A percentile compares a stretch with the other conserved stretches of the same genome.
These are phyloP conservation scores for Elsinoe perseae DNA, from an alignment of 2,329 filamentous ascomycete species.

Conservation along the genomic window DNA sequence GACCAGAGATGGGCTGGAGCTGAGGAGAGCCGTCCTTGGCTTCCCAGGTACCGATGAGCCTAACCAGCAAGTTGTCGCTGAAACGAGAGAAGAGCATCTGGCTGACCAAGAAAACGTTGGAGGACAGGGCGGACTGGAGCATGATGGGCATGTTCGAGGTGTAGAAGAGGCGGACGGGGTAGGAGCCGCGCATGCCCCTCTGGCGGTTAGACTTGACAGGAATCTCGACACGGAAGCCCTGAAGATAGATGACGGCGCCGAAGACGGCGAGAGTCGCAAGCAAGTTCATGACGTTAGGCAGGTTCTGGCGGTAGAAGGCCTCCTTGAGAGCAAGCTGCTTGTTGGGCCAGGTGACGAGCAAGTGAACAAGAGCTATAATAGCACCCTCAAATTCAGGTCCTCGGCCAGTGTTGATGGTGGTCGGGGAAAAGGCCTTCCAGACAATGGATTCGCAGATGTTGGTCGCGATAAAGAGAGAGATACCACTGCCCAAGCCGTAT, in stretches of 20 bases:
- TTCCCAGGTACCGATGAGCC: constrained; percentile 97
- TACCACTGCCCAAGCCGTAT: constrained; percentile 95
- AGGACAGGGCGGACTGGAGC: constrained; percentile 96
- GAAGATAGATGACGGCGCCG: constrained; percentile 88
- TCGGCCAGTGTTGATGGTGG: constrained; percentile 98
- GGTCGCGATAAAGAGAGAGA: constrained; percentile 98
- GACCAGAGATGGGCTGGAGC: constrained; percentile 84
- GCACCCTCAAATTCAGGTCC: constrained; percentile 98
- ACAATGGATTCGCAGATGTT: constrained; percentile 99
- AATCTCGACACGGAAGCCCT: constrained; percentile 90
- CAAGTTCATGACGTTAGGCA: constrained; percentile 99
- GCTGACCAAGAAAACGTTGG: constrained; percentile 97
- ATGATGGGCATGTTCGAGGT: constrained; percentile 99
- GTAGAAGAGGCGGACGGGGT: constrained; percentile 98
- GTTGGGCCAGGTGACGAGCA: constrained; percentile 97
- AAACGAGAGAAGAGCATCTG: constrained; percentile 99
- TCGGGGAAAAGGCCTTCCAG: constrained; percentile 99
- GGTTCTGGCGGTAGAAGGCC: constrained; percentile 98
- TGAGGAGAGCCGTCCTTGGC: constrained; percentile 92
- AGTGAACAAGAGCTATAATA: constrained; percentile 94
- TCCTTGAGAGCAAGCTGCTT: constrained; percentile 98
- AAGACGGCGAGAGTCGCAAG: constrained; percentile 89
- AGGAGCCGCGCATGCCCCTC: constrained; percentile 95
- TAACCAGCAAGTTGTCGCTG: constrained; percentile 96
- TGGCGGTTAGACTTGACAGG: constrained; percentile 99